Percentiles rank a stretch among this genome's conserved stretches.
phyloP scores from a whole-genome alignment of 1,284 basidiomycete genomes.

The Naganishia sp. region DNA sequence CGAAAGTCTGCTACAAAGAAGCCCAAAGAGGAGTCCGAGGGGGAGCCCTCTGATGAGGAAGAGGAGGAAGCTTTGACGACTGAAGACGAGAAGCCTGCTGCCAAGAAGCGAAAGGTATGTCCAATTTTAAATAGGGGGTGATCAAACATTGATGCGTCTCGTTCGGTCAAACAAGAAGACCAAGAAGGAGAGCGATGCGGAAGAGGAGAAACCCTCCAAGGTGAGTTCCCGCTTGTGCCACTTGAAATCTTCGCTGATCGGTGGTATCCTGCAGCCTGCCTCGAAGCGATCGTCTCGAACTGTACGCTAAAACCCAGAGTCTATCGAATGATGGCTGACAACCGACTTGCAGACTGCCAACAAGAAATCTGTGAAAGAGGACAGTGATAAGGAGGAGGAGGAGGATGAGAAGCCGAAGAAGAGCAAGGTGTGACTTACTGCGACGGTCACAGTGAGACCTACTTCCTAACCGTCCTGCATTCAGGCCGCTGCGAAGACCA shows the following conservation, averaged over 20 bases:
- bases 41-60: neutral
- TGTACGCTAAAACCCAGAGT: neutral
- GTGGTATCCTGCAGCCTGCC: neutral
- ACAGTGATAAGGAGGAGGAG: constrained; percentile 16
- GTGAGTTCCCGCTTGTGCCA: neutral
- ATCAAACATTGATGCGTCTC: neutral
- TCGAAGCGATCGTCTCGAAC: constrained; percentile 26
- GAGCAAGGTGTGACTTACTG: constrained; percentile 1
- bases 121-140: neutral
- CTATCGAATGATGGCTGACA: neutral
- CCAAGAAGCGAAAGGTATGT: constrained; percentile 22
- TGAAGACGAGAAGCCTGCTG: constrained; percentile 19
- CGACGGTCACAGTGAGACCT: neutral
- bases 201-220: constrained; percentile 9
- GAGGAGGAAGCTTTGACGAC: constrained; percentile 14
- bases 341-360: constrained; percentile 12
- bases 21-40: constrained; percentile 21
- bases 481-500: constrained; percentile 12
- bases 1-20: constrained; percentile 21
- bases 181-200: constrained; percentile 11
- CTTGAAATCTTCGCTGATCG: neutral
- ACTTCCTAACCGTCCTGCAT: neutral
- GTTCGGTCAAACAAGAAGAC: constrained; percentile 16
- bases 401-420: constrained; percentile 23
- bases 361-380: constrained; percentile 28